Evolutionary conservation across 1,284 basidiomycete species (phyloP).

Genomic region (Leccinum subatratum): DNA sequence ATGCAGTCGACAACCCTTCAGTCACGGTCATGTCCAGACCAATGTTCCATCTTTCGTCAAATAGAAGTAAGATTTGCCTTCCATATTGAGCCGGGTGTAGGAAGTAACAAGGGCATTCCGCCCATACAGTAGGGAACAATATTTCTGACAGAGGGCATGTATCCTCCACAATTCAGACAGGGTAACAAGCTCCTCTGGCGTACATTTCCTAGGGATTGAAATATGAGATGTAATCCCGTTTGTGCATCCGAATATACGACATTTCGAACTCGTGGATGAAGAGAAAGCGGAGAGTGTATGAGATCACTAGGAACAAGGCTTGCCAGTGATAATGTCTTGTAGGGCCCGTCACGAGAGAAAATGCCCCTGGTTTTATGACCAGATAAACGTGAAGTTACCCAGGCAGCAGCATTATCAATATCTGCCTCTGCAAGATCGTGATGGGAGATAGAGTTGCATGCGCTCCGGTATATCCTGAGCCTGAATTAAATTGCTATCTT

Average conservation of each 20-base stretch:
- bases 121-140: conserved; percentile 77
- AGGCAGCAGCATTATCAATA: conserved; percentile 78
- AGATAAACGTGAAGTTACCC: conserved; percentile 85
- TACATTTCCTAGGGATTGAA: conserved; percentile 63
- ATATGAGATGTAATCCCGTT: conserved; percentile 83
- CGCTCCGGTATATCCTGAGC: conserved; percentile 91
- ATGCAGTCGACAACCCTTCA: conserved; percentile 83
- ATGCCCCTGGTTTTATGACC: conserved; percentile 68
- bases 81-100: conserved; percentile 60
- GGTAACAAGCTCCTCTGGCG: conserved; percentile 63
- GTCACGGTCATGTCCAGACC: conserved; percentile 87
- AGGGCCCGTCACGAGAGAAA: conserved; percentile 59
- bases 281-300: conserved; percentile 72
- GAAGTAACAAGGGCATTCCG: conserved; percentile 59
- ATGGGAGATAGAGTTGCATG: conserved; percentile 84
- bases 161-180: conserved; percentile 85
- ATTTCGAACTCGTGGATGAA: conserved; percentile 90
- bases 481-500: conserved; percentile 92
- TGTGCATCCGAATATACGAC: conserved; percentile 92
- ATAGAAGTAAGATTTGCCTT: conserved; percentile 67
- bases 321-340: no score
- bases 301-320: conserved; percentile 59
- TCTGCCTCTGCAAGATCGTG: conserved; percentile 66
- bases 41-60: conserved; percentile 60
- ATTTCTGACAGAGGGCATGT: conserved; percentile 80